phyloP scores from a whole-genome alignment of 2,329 filamentous ascomycete genomes.

The Claviceps paspali region DNA sequence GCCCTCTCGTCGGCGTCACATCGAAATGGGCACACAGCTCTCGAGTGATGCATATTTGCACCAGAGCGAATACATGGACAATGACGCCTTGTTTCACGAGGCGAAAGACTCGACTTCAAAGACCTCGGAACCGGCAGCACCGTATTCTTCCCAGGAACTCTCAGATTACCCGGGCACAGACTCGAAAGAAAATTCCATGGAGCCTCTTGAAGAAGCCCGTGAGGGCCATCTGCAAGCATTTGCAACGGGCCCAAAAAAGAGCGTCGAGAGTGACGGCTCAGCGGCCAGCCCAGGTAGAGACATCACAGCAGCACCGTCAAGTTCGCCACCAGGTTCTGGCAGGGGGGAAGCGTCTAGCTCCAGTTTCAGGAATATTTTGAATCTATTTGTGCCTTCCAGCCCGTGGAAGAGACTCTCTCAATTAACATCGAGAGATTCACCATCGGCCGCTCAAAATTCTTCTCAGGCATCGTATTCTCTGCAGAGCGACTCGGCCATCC shows the following conservation, averaged over 20 bases:
- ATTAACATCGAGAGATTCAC: conserved; percentile 2
- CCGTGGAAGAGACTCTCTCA: conserved; percentile 12
- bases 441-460: neutral
- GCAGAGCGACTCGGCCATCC: neutral
- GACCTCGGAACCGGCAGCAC: neutral
- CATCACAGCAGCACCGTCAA: neutral
- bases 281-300: neutral
- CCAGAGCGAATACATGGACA: neutral
- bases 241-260: neutral
- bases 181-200: neutral
- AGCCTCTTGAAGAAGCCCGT: neutral
- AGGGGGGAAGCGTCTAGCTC: conserved; percentile 6
- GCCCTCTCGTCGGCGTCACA: neutral
- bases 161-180: neutral
- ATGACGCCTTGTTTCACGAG: neutral
- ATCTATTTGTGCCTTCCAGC: conserved; percentile 11
- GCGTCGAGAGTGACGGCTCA: neutral
- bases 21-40: neutral
- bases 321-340: neutral
- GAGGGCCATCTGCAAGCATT: no score
- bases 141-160: neutral
- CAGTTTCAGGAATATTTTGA: conserved; percentile 11
- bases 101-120: neutral
- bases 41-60: neutral
- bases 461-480: neutral